Evolutionary conservation across 2,329 filamentous ascomycete species (phyloP).

Genomic region (Myriangium duriaei): DNA sequence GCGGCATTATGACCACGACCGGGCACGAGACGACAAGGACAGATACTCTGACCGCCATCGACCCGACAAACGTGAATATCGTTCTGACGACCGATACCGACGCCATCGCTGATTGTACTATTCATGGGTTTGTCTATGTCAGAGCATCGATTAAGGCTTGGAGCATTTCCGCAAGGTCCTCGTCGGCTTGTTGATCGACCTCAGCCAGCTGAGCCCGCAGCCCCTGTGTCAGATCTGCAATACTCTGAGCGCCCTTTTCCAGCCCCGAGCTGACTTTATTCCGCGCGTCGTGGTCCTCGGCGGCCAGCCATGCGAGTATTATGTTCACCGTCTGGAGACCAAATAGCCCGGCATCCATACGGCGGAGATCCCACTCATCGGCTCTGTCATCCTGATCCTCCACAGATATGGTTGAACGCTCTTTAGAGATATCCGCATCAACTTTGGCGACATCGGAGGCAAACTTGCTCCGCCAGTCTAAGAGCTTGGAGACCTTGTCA

Average conservation of each 20-base stretch:
- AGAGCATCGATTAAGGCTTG: constrained; percentile 39
- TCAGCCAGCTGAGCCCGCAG: constrained; percentile 56
- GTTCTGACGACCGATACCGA: constrained; percentile 12
- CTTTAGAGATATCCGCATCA: constrained; percentile 48
- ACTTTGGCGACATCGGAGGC: constrained; percentile 48
- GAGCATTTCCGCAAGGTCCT: constrained; percentile 50
- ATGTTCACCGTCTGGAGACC: constrained; percentile 73
- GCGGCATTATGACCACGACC: constrained; percentile 7
- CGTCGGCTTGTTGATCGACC: constrained; percentile 41
- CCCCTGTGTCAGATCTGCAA: constrained; percentile 52
- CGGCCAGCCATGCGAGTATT: constrained; percentile 78
- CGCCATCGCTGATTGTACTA: constrained; percentile 8
- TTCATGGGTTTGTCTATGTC: constrained; percentile 9
- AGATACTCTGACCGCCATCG: constrained; percentile 10
- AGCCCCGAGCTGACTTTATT: constrained; percentile 51
- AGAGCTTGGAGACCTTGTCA: constrained; percentile 63
- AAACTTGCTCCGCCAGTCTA: constrained; percentile 61
- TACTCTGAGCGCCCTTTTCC: constrained; percentile 52
- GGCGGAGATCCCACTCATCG: constrained; percentile 59
- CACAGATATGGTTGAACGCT: constrained; percentile 41
- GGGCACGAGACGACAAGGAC: constrained; percentile 12
- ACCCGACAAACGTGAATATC: constrained; percentile 9
- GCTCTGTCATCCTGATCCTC: constrained; percentile 51
- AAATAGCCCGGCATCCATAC: constrained; percentile 76
- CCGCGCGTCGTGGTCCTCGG: constrained; percentile 70